These are phyloP conservation scores for Lactarius indigo DNA, from an alignment of 768 basidiomycete genomes.

Conservation along the genomic window DNA sequence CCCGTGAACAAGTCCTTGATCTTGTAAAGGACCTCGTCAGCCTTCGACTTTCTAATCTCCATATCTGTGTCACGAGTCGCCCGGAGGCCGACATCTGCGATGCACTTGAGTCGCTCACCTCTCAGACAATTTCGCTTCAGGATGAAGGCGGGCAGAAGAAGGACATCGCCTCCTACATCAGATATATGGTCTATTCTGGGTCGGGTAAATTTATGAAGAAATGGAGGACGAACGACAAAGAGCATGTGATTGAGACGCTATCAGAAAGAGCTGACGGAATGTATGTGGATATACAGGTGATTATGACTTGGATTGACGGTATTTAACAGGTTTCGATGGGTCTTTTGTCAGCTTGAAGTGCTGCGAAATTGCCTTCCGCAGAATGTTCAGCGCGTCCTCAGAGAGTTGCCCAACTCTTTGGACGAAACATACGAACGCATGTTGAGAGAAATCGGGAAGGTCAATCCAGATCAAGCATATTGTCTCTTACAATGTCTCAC, in stretches of 20 bases:
- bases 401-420: not conserved
- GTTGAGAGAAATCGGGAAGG: not conserved
- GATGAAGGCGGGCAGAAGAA: not conserved
- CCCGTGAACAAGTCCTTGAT: not conserved
- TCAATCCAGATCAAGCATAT: not conserved
- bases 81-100: not conserved
- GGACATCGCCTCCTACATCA: not conserved
- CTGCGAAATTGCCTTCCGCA: not conserved
- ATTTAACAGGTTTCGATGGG: not conserved
- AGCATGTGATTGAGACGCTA: not conserved
- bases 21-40: not conserved
- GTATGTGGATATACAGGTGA: not conserved
- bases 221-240: not conserved
- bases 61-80: not conserved
- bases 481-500: not conserved
- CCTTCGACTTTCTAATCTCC: not conserved
- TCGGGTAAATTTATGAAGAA: not conserved
- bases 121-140: not conserved
- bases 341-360: not conserved
- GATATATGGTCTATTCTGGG: not conserved
- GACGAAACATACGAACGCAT: not conserved
- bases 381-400: not conserved
- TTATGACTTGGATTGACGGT: not conserved
- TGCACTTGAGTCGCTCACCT: not conserved
- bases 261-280: not conserved